These are phyloP conservation scores for Diplodia intermedia DNA, from an alignment of 2,329 filamentous ascomycete species.

Conservation along the genomic window DNA sequence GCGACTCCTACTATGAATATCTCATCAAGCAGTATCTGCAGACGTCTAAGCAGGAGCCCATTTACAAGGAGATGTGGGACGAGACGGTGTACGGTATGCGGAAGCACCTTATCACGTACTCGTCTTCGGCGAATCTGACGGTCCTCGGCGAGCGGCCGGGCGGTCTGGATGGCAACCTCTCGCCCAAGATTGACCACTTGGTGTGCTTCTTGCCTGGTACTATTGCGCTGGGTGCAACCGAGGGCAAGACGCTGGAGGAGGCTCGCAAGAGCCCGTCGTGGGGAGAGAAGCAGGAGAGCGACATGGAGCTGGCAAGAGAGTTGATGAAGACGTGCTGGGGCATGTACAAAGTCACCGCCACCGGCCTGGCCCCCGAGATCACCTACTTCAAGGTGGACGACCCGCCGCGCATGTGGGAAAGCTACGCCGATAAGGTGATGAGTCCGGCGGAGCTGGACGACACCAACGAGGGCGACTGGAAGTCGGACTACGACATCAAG, in stretches of 20 bases:
- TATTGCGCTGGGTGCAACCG: slow-evolving; percentile 86
- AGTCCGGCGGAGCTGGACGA: slow-evolving; percentile 51
- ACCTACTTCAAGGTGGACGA: slow-evolving; percentile 82
- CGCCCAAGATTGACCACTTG: slow-evolving; percentile 96
- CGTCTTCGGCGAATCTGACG: slow-evolving; percentile 79
- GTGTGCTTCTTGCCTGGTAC: slow-evolving; percentile 98
- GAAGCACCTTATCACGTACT: slow-evolving; percentile 92
- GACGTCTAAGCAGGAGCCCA: slow-evolving; percentile 81
- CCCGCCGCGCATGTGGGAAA: slow-evolving; percentile 68
- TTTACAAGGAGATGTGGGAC: slow-evolving; percentile 94
- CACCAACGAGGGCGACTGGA: slow-evolving; percentile 67
- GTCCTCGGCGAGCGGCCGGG: slow-evolving; percentile 84
- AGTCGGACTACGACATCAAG: slow-evolving; percentile 80
- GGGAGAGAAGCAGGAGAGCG: slow-evolving; percentile 80
- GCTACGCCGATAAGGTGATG: slow-evolving; percentile 53
- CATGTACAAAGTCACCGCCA: slow-evolving; percentile 90
- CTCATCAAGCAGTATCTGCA: slow-evolving; percentile 98
- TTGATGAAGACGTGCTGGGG: slow-evolving; percentile 98
- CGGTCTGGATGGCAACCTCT: slow-evolving; percentile 70
- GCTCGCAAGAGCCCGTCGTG: slow-evolving; percentile 75
- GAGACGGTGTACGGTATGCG: slow-evolving; percentile 84
- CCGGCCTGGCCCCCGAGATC: slow-evolving; percentile 93
- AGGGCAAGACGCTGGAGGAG: slow-evolving; percentile 75
- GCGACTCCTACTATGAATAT: slow-evolving; percentile 99
- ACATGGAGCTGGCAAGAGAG: slow-evolving; percentile 86